Base-by-base conservation (phyloP, 192 early-diverging fungal species). In the Coemansia sp. region DNA sequence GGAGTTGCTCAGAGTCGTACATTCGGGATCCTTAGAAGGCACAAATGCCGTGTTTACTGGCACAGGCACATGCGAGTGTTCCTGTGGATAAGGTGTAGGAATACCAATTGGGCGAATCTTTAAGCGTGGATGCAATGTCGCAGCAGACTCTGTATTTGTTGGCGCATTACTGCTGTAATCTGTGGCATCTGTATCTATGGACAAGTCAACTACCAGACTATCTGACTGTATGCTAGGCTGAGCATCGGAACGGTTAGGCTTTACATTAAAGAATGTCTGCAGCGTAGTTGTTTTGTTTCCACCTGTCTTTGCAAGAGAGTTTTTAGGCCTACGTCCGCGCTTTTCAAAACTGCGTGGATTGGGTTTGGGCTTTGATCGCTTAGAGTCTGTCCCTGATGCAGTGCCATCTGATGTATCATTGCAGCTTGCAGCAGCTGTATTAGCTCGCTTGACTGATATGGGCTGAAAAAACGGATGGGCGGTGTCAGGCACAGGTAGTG, bases 401-500 rank as follows among this genome's bases (percentile, higher is more conserved):
- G 13, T 8, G 26, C 12, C 28, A 13, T 39, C 37, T 10, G 37
- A 39, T 39, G 14, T 33, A 26, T n/a, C 26, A 12, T 31, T 35
- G 20, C 33, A 19, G 18, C 23, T 15, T 33, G 39, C 19, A 7
- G 31, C 37, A 21, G 28, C 6, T 3, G 33, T 40, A 20, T 21
- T 44, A 19, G 62, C 23, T 19, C 72, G 65, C 42, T 69, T 68
- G 13, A 53, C 35, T 9, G 72, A 51, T 16, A 55, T 18, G 3
- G 67, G 63, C 56, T 50, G 57, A 45, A 75, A 75, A 38, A 75
- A 75, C n/a, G 72, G 57, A 35, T 68, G 72, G 16, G 23, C 23
- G 23, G 50, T 11, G 5, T 15, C 18, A 4, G 53, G 30, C 18
- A 28, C 31, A 11, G 59, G 23, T 21, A 39, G 20, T 15, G 36